Base-by-base conservation (phyloP, 805 yeast genomes). In the Candida dendrica region DNA sequence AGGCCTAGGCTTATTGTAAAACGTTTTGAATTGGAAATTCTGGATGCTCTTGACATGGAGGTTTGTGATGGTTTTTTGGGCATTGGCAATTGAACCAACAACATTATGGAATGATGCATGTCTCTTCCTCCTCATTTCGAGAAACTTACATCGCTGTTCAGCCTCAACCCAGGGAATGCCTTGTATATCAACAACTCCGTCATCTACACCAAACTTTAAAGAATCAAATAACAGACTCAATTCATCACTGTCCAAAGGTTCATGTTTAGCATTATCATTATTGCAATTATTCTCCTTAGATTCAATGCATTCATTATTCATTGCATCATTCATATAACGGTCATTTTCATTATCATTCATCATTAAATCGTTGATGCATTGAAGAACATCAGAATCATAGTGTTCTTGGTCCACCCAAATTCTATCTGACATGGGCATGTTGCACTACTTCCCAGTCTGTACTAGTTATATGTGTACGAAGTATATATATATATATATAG, bases 1-100 rank as follows among this genome's bases (percentile, higher is more conserved):
- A 6, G 79, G 74, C 40, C 67, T 69, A 8, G 79, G 65, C 55
- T 20, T 64, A 8, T 22, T 22, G 24, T 22, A 22, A 22, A 22
- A 22, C 8, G 24, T 27, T 27, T 27, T 27, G 30, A 13, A 27
- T 27, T 27, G 13, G 13, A 27, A 27, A n/a, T 11, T 44, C 49
- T 62, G 59, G 50, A 58, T 62, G 27, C 70, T 66, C 16, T 37
- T 4, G 24, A 50, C 52, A 27, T 40, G 17, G 13, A 36, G 17
- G 2, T 40, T 27, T 16, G 35, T 39, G 16, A 52, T 41, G 37
- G 52, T 55, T 0, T 39, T 19, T 16, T 37, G 30, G 1, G 61
- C 34, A 13, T 47, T 49, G 8, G 66, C 59, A 17, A 27, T 27
- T 11, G 30, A 27, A 10, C 30, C 30, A 27, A 27, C 30, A 4